phyloP scores from a whole-genome alignment of 768 basidiomycete genomes.

The Pleurotus citrinopileatus region DNA sequence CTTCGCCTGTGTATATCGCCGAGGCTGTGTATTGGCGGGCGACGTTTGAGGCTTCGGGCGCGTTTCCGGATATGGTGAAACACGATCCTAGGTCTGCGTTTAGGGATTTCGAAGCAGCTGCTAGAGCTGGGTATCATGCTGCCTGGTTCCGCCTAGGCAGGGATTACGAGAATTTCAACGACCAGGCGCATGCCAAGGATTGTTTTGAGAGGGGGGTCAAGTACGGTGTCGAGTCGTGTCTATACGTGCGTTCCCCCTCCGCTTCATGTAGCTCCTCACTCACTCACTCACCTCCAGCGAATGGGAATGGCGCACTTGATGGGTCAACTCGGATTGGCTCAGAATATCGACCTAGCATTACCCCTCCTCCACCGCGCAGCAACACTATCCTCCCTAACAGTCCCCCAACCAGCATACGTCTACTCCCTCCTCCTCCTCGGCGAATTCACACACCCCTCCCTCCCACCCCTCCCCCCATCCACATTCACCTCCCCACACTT shows the following conservation, averaged over 20 bases:
- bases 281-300: constrained; percentile 43
- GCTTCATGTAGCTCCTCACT: constrained; percentile 11
- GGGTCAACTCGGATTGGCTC: constrained; percentile 73
- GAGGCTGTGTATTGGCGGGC: constrained; percentile 80
- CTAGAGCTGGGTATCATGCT: constrained; percentile 68
- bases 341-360: constrained; percentile 55
- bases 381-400: constrained; percentile 64
- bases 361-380: constrained; percentile 79
- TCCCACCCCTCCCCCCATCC: constrained; percentile 35
- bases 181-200: constrained; percentile 68
- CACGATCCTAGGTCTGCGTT: constrained; percentile 81
- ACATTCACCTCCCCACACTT: constrained; percentile 23
- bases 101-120: constrained; percentile 84
- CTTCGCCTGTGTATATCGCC: constrained; percentile 44
- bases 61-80: constrained; percentile 59
- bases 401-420: constrained; percentile 86
- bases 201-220: constrained; percentile 86
- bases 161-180: constrained; percentile 89
- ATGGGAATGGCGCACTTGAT: constrained; percentile 92
- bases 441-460: constrained; percentile 70
- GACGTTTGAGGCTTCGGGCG: constrained; percentile 68
- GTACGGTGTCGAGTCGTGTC: constrained; percentile 71
- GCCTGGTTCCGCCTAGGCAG: constrained; percentile 92
- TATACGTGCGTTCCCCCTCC: constrained; percentile 58
- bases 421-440: constrained; percentile 83